These are phyloP conservation scores for Rhipidocladum racemiflorum DNA, from an alignment of 176 grass and related monocot species.

Conservation along the genomic window DNA sequence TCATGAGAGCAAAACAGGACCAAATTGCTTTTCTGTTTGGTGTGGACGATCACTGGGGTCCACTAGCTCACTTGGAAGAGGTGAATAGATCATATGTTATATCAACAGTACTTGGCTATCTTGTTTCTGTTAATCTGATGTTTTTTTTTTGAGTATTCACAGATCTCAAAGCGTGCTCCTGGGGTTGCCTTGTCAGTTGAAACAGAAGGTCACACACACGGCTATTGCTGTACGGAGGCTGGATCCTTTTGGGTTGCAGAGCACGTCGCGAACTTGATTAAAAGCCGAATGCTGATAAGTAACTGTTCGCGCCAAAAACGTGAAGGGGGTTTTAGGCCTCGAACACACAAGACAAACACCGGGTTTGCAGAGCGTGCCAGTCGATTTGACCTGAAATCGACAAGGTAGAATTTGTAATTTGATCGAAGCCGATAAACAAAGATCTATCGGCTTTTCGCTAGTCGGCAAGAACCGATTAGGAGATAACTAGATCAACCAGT, in stretches of 20 bases:
- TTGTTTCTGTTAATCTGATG: background rate
- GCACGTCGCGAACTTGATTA: conserved; percentile 47
- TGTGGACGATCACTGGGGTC: conserved; percentile 86
- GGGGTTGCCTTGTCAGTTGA: conserved; percentile 54
- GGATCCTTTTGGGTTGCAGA: conserved; percentile 70
- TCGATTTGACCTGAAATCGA: too few relatives aligned
- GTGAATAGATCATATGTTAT: conserved; percentile 39
- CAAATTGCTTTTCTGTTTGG: conserved; percentile 77
- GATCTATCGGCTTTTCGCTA: too few relatives aligned
- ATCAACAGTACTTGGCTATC: background rate
- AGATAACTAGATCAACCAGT: too few relatives aligned
- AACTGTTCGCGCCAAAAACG: too few relatives aligned
- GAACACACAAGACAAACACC: too few relatives aligned
- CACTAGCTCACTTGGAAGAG: conserved; percentile 77
- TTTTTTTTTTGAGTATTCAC: background rate
- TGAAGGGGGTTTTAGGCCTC: too few relatives aligned
- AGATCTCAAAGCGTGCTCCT: conserved; percentile 54
- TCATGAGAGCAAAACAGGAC: conserved; percentile 55
- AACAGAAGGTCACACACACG: conserved; percentile 75
- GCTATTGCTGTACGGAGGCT: conserved; percentile 70
- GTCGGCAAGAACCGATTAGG: too few relatives aligned
- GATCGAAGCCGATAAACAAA: too few relatives aligned
- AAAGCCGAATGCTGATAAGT: conserved; percentile 22
- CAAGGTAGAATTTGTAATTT: too few relatives aligned
- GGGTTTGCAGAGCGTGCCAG: too few relatives aligned